Conservation (phyloP, 306 rosid genomes). For the Senna tora region DNA sequence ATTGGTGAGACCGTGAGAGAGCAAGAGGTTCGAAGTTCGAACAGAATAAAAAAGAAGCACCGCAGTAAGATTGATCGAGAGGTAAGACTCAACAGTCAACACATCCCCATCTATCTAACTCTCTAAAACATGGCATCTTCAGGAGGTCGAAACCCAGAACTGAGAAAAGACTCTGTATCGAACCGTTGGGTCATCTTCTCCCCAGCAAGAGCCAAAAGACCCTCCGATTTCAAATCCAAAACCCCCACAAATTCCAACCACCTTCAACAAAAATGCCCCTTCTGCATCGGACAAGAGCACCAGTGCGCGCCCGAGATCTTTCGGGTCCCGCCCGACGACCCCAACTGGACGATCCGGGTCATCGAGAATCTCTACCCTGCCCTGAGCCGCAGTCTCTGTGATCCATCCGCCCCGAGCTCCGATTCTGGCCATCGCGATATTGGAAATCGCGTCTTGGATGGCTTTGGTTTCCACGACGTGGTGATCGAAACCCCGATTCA, state of each 20-base stretch:
- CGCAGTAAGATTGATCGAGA: no score
- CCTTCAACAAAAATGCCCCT: constrained; percentile 59
- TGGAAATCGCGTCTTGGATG: constrained; percentile 45
- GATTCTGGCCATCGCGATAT: background rate
- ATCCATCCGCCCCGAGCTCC: background rate
- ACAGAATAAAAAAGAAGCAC: no score
- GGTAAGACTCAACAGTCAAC: no score
- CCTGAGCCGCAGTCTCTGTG: constrained; percentile 45
- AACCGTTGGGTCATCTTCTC: constrained; percentile 70
- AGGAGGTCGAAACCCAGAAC: constrained; percentile 36
- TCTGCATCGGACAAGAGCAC: constrained; percentile 81
- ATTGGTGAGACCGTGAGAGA: background rate
- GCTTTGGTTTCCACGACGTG: constrained; percentile 82
- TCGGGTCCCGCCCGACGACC: constrained; percentile 56
- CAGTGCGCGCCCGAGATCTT: constrained; percentile 85
- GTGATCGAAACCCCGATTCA: constrained; percentile 73
- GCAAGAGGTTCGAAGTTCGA: background rate
- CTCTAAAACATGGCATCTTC: constrained; percentile 2
- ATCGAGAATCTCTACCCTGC: constrained; percentile 86
- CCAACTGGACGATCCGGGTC: constrained; percentile 73
- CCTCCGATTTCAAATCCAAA: constrained; percentile 70
- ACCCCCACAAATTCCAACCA: constrained; percentile 45
- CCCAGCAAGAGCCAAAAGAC: constrained; percentile 58
- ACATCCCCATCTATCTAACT: no score
- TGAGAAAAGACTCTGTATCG: constrained; percentile 51